A percentile compares a stretch with the other conserved stretches of the same genome.
Conservation (phyloP, 441 rosid species). For the Pelargonium fulgidum region DNA sequence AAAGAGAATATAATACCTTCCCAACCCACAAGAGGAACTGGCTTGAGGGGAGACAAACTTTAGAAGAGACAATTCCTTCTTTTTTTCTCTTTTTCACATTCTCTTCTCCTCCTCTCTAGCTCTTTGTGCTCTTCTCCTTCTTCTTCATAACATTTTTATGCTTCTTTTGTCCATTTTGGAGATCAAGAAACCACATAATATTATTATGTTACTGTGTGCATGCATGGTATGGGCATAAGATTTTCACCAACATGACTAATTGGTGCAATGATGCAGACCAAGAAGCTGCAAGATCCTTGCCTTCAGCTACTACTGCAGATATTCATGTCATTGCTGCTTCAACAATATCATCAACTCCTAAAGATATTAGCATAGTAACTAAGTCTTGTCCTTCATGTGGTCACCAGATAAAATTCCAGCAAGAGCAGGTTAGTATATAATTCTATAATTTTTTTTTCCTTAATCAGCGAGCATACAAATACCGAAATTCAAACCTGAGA, state of each 20-base stretch:
- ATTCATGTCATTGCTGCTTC: slow-evolving; percentile 20
- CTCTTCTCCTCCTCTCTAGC: slow-evolving; percentile 17
- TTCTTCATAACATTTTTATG: slow-evolving; percentile 6
- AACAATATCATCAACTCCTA: slow-evolving; percentile 1
- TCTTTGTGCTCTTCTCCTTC: slow-evolving; percentile 16
- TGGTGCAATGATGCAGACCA: slow-evolving; percentile 55
- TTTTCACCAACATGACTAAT: slow-evolving; percentile 50
- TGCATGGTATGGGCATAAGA: slow-evolving; percentile 33
- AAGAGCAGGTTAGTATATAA: slow-evolving; percentile 42
- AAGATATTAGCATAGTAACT: slow-evolving; percentile 38
- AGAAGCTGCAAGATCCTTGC: slow-evolving; percentile 45
- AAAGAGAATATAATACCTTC: slow-evolving; percentile 52
- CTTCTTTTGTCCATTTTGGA: slow-evolving; percentile 28
- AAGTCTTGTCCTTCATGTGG: slow-evolving; percentile 84
- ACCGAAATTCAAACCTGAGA: too few relatives aligned
- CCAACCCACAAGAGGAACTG: slow-evolving; percentile 44
- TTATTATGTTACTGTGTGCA: slow-evolving; percentile 13
- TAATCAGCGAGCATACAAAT: too few relatives aligned
- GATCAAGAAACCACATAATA: slow-evolving; percentile 19
- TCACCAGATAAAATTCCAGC: slow-evolving; percentile 41
- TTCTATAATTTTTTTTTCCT: too few relatives aligned
- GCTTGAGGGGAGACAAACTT: slow-evolving; percentile 37
- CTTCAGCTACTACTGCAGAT: slow-evolving; percentile 20
- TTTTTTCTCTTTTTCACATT: slow-evolving; percentile 12
- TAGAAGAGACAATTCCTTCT: slow-evolving; percentile 46